These are phyloP conservation scores for Colletotrichum sp. DNA, from an alignment of 2,329 filamentous ascomycete genomes.

Conservation along the genomic window DNA sequence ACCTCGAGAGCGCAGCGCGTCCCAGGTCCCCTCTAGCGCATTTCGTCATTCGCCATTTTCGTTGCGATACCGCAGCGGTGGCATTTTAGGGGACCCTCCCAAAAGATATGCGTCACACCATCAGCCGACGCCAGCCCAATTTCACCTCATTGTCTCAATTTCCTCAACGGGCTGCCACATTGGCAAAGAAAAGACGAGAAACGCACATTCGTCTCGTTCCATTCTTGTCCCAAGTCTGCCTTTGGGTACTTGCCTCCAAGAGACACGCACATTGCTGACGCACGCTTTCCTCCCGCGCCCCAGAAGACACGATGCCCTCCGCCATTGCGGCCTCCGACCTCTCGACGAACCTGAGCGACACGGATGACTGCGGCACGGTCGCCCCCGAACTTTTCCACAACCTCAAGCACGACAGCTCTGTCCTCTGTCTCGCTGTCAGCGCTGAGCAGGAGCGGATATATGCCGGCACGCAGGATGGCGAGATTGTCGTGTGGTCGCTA, in stretches of 20 bases:
- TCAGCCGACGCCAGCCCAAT: neutral
- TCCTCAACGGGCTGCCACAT: neutral
- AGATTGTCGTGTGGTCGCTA: conserved; percentile 91
- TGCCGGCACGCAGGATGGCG: conserved; percentile 90
- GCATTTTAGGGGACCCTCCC: neutral
- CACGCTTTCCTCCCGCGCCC: neutral
- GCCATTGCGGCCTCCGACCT: conserved; percentile 19
- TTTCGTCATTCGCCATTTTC: conserved; percentile 22
- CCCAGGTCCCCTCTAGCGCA: conserved; percentile 1
- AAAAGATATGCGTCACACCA: neutral
- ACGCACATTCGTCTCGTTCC: neutral
- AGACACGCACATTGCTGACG: neutral
- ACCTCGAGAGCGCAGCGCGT: neutral
- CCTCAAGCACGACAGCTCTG: conserved; percentile 77
- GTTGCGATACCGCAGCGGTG: conserved; percentile 9
- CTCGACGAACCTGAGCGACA: conserved; percentile 21
- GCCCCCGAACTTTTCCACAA: conserved; percentile 74
- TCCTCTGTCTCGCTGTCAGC: conserved; percentile 83
- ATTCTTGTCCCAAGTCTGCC: neutral
- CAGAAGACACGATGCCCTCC: conserved; percentile 23
- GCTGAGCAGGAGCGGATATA: conserved; percentile 81
- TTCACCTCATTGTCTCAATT: neutral
- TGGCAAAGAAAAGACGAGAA: neutral
- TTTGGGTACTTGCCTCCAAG: neutral
- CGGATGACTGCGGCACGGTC: conserved; percentile 28